Base-by-base conservation (phyloP, 495 filamentous ascomycete species). In the Hyaloscypha finlandica region DNA sequence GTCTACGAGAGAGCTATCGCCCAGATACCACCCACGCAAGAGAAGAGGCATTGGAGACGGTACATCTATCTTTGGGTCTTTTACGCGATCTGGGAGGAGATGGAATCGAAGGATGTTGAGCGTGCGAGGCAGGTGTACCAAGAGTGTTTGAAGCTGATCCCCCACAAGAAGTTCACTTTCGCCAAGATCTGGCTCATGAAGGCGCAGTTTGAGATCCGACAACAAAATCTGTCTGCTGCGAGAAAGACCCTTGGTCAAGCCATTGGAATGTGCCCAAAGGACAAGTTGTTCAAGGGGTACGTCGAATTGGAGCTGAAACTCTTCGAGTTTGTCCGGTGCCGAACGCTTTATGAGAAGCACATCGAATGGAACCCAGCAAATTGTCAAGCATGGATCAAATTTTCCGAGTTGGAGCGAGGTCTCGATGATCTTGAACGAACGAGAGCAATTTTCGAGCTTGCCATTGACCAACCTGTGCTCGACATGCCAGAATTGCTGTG, bases 1-100 rank as follows among this genome's bases (percentile, higher is more conserved):
- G 87, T 95, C 51, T 99, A 98, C 77, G 96, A 99, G 79, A 86
- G 92, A 63, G 95, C 96, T 1, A 97, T 99, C 73, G 94, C 95
- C 32, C 95, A 99, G 71, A 88, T 98, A 11, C 95, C 95, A 19
- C 95, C 95, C 11, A 96, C 92, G 4, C 92, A 96, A 70, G 95
- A 98, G 78, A 99, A 99, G 81, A 86, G 95, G 45, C 94, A 98
- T 77, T 99, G 95, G 95, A 84, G 95, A 65, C 82, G 95, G 30
- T 99, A 99, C 75, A 96, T 99, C 67, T 99, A 97, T 76, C 85
- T 99, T 4, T 99, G 94, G 91, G 86, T 97, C 55, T 97, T 97
- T 80, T 99, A 99, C 77, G 95, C 96, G 1, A 77, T 97, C 20
- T 98, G 89, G 87, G 94, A 97, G 76, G 95, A 98, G 73, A 87